These are phyloP conservation scores for Fusarium secorum DNA, from an alignment of 2,329 filamentous ascomycete species.

Conservation along the genomic window DNA sequence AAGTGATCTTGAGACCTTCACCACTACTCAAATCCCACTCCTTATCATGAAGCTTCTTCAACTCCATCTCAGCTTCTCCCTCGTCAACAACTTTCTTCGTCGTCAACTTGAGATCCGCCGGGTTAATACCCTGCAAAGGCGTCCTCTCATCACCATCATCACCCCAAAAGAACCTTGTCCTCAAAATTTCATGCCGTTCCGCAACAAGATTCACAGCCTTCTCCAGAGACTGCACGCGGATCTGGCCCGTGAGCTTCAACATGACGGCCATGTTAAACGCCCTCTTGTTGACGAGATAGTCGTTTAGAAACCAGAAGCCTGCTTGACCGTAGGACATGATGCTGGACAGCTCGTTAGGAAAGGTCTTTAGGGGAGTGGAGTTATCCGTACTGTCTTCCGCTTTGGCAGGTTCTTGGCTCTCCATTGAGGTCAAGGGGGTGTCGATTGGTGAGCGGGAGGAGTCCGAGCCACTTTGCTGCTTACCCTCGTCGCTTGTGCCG, in stretches of 20 bases:
- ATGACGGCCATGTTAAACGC: constrained; percentile 47
- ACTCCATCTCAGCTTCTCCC: not conserved
- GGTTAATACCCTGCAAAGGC: not conserved
- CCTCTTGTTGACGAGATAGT: constrained; percentile 38
- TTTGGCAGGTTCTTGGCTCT: not conserved
- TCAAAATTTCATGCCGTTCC: not conserved
- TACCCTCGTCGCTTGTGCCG: not conserved
- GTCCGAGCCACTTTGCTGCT: fast-evolving
- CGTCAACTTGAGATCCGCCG: not conserved
- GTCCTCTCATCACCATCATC: not conserved
- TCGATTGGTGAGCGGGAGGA: not conserved
- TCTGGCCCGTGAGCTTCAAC: not conserved
- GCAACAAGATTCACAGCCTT: not conserved
- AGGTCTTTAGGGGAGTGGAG: not conserved
- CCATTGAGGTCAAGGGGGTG: not conserved
- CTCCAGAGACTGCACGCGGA: not conserved
- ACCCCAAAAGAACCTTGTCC: not conserved
- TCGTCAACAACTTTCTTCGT: not conserved
- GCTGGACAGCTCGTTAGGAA: not conserved
- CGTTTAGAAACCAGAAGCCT: constrained; percentile 51
- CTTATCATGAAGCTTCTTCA: not conserved
- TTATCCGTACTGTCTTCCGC: not conserved
- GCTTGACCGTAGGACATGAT: constrained; percentile 52
- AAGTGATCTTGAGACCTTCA: not conserved
- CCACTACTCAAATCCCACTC: not conserved